A percentile compares a stretch with the other conserved stretches of the same genome.
phyloP scores from a whole-genome alignment of 1,284 basidiomycete genomes.

The Pseudozyma tsukubaensis region DNA sequence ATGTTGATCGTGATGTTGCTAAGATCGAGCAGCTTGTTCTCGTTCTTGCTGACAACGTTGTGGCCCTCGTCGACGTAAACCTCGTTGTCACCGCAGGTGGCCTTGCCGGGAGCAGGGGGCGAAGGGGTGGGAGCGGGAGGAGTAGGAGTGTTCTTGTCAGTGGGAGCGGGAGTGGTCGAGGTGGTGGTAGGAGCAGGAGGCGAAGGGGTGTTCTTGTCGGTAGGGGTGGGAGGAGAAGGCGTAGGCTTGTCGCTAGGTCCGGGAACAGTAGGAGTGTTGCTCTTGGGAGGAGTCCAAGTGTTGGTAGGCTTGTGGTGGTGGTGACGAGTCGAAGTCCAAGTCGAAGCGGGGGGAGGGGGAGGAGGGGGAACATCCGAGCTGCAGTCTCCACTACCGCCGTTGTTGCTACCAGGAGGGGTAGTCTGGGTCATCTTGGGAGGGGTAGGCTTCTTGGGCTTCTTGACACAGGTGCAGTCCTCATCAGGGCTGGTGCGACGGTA shows the following conservation, averaged over 20 bases:
- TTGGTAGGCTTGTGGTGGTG: no score
- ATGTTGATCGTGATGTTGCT: constrained; percentile 38
- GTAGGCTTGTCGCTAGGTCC: constrained; percentile 10
- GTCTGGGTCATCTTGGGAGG: constrained; percentile 17
- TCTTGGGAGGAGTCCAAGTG: constrained; percentile 2
- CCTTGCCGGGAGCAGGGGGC: no score
- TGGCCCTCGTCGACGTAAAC: constrained; percentile 50
- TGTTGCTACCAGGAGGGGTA: constrained; percentile 7
- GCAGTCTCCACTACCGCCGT: background rate
- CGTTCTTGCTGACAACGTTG: constrained; percentile 45
- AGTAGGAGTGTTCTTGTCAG: constrained; percentile 1
- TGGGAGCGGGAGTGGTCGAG: no score
- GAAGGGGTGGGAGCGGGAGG: constrained; percentile 13
- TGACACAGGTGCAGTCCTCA: constrained; percentile 51
- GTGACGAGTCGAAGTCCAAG: no score
- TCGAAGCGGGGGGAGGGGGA: constrained; percentile 7
- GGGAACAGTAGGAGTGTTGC: constrained; percentile 5
- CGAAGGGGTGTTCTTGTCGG: constrained; percentile 1
- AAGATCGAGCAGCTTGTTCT: constrained; percentile 46
- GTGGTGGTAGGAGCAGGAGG: constrained; percentile 6
- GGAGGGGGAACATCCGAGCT: constrained; percentile 2
- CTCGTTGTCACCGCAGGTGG: constrained; percentile 21
- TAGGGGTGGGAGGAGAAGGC: constrained; percentile 7
- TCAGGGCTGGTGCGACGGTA: constrained; percentile 45
- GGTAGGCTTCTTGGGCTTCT: constrained; percentile 39